Percentiles rank a stretch among this genome's conserved stretches.
Evolutionary conservation across 768 basidiomycete species (phyloP).

Genomic region (Auriculariales sp.): DNA sequence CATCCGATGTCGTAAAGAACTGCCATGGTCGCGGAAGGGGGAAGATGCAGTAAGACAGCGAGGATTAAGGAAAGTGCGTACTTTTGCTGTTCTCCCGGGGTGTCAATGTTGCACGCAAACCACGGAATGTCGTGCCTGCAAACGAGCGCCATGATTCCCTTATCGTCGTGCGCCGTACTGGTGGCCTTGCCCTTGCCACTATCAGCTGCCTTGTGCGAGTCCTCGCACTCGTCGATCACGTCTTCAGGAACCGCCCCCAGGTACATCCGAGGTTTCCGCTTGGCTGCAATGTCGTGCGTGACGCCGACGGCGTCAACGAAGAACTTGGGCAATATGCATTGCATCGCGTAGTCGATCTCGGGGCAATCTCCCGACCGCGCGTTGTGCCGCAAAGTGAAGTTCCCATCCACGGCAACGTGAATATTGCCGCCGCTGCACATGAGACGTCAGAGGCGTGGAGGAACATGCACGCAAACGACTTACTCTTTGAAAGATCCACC

Average conservation of each 20-base stretch:
- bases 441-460: neutral
- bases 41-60: neutral
- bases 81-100: slow-evolving; percentile 1
- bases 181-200: neutral
- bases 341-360: slow-evolving; percentile 14
- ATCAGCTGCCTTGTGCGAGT: neutral
- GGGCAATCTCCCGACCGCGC: slow-evolving; percentile 17
- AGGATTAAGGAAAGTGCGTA: neutral
- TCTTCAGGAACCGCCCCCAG: slow-evolving; percentile 16
- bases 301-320: slow-evolving; percentile 20
- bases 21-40: neutral
- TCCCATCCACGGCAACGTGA: slow-evolving; percentile 23
- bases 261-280: slow-evolving; percentile 8
- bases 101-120: slow-evolving; percentile 4
- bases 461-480: slow-evolving; percentile 6
- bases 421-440: slow-evolving; percentile 21
- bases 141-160: slow-evolving; percentile 23
- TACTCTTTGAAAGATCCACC: too few species aligned
- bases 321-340: slow-evolving; percentile 19
- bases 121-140: slow-evolving; percentile 23
- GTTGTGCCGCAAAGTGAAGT: slow-evolving; percentile 24
- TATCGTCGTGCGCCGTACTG: slow-evolving; percentile 14
- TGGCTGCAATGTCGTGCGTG: slow-evolving; percentile 13
- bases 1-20: neutral
- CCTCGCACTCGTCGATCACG: slow-evolving; percentile 8